Evolutionary conservation across 768 basidiomycete genomes (phyloP).

Genomic region (Boletales sp.): DNA sequence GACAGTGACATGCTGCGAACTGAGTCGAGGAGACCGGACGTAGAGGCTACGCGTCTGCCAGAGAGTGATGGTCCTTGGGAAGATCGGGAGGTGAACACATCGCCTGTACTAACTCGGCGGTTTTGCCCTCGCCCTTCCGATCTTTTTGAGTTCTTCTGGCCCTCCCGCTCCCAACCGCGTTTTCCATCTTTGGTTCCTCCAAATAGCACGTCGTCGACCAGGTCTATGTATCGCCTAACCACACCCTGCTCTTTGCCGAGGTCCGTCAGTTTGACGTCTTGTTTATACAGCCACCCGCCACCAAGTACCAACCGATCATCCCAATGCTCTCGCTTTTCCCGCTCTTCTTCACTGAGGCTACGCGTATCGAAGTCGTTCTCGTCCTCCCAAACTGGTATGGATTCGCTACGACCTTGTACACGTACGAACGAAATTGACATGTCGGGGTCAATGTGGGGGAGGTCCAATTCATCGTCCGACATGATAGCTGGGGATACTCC

Average conservation of each 20-base stretch:
- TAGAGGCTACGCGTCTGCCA: conserved; percentile 52
- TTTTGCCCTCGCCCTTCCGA: conserved; percentile 37
- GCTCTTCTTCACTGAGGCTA: conserved; percentile 45
- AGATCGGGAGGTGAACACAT: conserved; percentile 24
- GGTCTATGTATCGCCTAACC: conserved; percentile 61
- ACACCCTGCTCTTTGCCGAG: conserved; percentile 55
- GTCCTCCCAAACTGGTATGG: conserved; percentile 81
- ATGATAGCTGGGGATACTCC: conserved; percentile 40
- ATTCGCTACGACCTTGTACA: conserved; percentile 60
- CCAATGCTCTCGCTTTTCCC: conserved; percentile 68
- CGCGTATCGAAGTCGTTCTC: conserved; percentile 46
- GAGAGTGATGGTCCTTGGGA: conserved; percentile 17
- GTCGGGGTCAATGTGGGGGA: conserved; percentile 47
- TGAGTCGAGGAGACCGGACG: conserved; percentile 51
- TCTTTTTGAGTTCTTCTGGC: conserved; percentile 44
- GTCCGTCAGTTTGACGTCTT: conserved; percentile 53
- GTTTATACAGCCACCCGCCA: conserved; percentile 78
- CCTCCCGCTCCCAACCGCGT: conserved; percentile 47
- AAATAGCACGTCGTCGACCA: conserved; percentile 80
- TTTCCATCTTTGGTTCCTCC: conserved; percentile 48
- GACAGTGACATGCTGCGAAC: conserved; percentile 46
- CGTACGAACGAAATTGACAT: conserved; percentile 65
- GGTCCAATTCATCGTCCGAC: conserved; percentile 36
- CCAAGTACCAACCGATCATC: conserved; percentile 78
- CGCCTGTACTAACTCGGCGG: conserved; percentile 28